Evolutionary conservation across 2,329 filamentous ascomycete genomes (phyloP).

Genomic region (Dothidotthia symphoricarpi): DNA sequence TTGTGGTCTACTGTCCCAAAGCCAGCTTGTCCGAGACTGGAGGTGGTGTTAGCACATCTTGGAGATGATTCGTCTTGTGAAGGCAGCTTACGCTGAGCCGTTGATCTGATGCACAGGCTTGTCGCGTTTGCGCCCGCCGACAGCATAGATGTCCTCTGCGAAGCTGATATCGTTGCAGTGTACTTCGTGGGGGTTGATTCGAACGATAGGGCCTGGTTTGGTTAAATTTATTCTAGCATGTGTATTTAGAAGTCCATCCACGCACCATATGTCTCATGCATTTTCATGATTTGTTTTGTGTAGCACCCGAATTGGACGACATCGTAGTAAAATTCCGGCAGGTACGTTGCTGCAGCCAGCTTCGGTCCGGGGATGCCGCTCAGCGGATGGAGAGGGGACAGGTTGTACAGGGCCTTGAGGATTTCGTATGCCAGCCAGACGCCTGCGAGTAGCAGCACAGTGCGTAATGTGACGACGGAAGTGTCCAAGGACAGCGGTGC

Average conservation of each 20-base stretch:
- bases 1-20: constrained; percentile 29
- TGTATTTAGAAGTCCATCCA: background rate
- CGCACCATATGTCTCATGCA: constrained; percentile 41
- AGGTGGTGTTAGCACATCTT: background rate
- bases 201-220: constrained; percentile 32
- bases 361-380: constrained; percentile 35
- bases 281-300: constrained; percentile 33
- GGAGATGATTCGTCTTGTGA: background rate
- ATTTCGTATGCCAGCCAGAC: constrained; percentile 15
- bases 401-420: constrained; percentile 22
- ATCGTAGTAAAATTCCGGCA: constrained; percentile 42
- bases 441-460: constrained; percentile 6
- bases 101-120: constrained; percentile 30
- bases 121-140: constrained; percentile 24
- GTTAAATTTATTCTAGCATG: background rate
- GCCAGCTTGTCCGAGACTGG: constrained; percentile 20
- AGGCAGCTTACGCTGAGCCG: constrained; percentile 21
- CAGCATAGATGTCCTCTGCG: constrained; percentile 32
- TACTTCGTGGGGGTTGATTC: constrained; percentile 36
- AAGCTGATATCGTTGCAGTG: constrained; percentile 33
- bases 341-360: constrained; percentile 36
- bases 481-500: constrained; percentile 4
- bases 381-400: constrained; percentile 32
- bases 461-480: constrained; percentile 9
- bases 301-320: constrained; percentile 32